phyloP scores from a whole-genome alignment of 2,329 filamentous ascomycete genomes.

The Hysterium pulicare region DNA sequence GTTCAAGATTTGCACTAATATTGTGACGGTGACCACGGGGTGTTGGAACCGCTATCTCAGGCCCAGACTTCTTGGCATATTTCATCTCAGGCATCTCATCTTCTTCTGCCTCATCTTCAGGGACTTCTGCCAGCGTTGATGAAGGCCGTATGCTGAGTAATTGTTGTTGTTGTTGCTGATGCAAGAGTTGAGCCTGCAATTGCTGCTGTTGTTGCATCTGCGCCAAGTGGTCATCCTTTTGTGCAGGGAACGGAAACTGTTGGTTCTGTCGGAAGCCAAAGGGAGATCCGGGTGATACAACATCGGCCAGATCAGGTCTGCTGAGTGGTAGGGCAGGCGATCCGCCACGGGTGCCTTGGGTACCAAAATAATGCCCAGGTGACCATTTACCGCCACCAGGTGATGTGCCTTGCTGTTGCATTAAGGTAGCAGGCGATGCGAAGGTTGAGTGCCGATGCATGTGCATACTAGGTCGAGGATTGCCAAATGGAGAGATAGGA shows the following conservation, averaged over 20 bases:
- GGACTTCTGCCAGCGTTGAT: conserved; percentile 63
- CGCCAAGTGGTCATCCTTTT: conserved; percentile 41
- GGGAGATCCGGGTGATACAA: conserved; percentile 58
- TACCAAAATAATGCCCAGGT: conserved; percentile 36
- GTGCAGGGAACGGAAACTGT: conserved; percentile 43
- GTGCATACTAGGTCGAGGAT: conserved; percentile 50
- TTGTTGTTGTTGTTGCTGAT: conserved; percentile 50
- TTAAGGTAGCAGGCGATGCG: conserved; percentile 64
- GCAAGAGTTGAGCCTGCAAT: conserved; percentile 52
- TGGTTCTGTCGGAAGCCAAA: conserved; percentile 44
- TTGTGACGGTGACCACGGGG: conserved; percentile 66
- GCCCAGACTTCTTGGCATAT: conserved; percentile 35
- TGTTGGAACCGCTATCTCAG: conserved; percentile 59
- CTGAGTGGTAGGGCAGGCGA: conserved; percentile 41
- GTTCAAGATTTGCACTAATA: conserved; percentile 73
- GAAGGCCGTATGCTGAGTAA: conserved; percentile 46
- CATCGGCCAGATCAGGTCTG: conserved; percentile 35
- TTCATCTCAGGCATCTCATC: conserved; percentile 39
- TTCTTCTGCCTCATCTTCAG: conserved; percentile 68
- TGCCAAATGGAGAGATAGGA: conserved; percentile 64
- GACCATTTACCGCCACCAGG: conserved; percentile 42
- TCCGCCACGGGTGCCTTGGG: conserved; percentile 39
- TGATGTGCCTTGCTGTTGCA: conserved; percentile 61
- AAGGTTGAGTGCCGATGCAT: conserved; percentile 72
- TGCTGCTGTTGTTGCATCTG: conserved; percentile 50